phyloP scores from a whole-genome alignment of 164 flowering plant species.

The Vitis rotundifolia region DNA sequence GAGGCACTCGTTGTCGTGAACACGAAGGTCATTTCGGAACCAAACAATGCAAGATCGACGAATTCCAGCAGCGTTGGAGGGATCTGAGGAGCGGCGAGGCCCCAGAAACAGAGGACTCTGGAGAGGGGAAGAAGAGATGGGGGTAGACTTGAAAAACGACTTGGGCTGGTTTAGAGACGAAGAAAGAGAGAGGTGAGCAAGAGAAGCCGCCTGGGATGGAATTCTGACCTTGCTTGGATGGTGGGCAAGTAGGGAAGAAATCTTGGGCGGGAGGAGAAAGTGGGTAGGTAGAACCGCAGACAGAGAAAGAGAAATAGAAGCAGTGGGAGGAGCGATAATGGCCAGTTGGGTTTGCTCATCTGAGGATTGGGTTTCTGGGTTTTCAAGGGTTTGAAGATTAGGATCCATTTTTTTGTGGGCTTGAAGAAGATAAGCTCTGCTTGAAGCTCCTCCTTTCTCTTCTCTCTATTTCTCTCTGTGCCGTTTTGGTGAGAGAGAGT shows the following conservation, averaged over 20 bases:
- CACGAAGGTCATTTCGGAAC: constrained; percentile 89
- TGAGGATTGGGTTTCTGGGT: constrained; percentile 30
- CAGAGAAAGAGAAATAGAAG: constrained; percentile 68
- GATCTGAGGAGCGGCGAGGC: constrained; percentile 72
- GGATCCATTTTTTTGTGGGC: constrained; percentile 36
- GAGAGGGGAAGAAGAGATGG: constrained; percentile 58
- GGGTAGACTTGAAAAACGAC: constrained; percentile 45
- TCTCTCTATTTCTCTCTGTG: constrained; percentile 2
- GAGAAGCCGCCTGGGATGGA: constrained; percentile 64
- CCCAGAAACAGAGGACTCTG: constrained; percentile 49
- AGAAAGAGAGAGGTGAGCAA: constrained; percentile 47
- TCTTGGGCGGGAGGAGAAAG: constrained; percentile 45
- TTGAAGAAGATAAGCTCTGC: neutral
- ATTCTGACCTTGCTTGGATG: constrained; percentile 49
- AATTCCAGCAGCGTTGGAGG: constrained; percentile 59
- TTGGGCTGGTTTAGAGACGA: constrained; percentile 35
- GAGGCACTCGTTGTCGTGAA: constrained; percentile 86
- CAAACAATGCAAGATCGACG: constrained; percentile 85
- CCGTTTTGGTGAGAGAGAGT: too few relatives aligned
- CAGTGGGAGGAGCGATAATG: constrained; percentile 26
- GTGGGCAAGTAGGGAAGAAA: constrained; percentile 27
- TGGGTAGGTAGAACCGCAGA: constrained; percentile 45
- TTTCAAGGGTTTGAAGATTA: constrained; percentile 25
- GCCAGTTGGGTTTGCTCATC: constrained; percentile 36
- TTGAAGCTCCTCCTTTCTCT: neutral